These are phyloP conservation scores for Powellomyces hirtus DNA, from an alignment of 192 early-diverging fungal species.

Conservation along the genomic window DNA sequence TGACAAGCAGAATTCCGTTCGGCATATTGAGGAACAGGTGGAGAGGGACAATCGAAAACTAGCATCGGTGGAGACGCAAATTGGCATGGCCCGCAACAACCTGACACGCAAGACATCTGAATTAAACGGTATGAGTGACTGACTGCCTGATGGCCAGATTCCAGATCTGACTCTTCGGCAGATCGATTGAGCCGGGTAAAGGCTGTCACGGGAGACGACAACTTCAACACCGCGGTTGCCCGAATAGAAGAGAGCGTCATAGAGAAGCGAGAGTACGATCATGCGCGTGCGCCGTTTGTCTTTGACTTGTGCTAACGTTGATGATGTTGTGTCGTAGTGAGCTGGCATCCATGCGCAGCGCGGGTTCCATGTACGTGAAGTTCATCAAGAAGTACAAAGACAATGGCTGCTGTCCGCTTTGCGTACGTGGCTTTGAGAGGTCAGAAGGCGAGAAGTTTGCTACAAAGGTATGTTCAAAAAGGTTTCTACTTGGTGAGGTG, in stretches of 20 bases:
- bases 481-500: not conserved
- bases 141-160: not conserved
- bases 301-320: not conserved
- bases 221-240: slow-evolving; percentile 19
- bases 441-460: slow-evolving; percentile 46
- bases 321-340: not conserved
- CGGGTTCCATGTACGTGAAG: slow-evolving; percentile 58
- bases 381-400: slow-evolving; percentile 66
- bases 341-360: slow-evolving; percentile 50
- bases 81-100: slow-evolving; percentile 4
- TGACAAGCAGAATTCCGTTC: not conserved
- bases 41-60: not conserved
- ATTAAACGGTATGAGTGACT: slow-evolving; percentile 4
- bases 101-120: slow-evolving; percentile 18
- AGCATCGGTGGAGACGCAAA: slow-evolving; percentile 20
- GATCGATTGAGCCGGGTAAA: slow-evolving; percentile 6
- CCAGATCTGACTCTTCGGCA: not conserved
- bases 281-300: not conserved
- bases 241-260: slow-evolving; percentile 17
- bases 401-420: slow-evolving; percentile 76
- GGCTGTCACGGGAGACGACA: slow-evolving; percentile 18
- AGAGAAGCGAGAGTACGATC: slow-evolving; percentile 32
- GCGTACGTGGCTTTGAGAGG: slow-evolving; percentile 68
- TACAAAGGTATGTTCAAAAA: slow-evolving; percentile 31
- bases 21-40: not conserved